Evolutionary conservation across 202 grass and related monocot genomes (phyloP), one percentile per base, ranked within the genome.

Genomic region (Schoenoplectus triqueter): DNA sequence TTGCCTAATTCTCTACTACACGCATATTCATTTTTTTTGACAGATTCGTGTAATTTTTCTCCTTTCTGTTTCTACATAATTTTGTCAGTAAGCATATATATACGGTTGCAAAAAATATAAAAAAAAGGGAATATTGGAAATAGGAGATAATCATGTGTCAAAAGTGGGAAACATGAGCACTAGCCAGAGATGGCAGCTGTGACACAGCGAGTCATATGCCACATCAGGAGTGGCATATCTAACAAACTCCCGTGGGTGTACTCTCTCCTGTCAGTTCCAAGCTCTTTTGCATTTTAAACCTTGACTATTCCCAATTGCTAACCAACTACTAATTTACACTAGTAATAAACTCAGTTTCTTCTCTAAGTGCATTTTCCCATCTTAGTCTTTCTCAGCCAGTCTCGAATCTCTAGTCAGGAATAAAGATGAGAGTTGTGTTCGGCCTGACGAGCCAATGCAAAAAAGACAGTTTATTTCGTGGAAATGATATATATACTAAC

Each of bases 241-340:
- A 82, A 86, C 87, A 86, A 86, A 89, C 77, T 89, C 84, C 78
- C 84, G 78, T 86, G 87, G 54, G 40, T 69, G 87, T 89, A 80
- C 64, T 55, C 73, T 82, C 80, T 68, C 17, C 40, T 82, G 80
- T 82, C 80, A 68, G 46, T 39, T 67, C 64, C 17, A 55, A 3
- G 3, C 6, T 41, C 68, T 31, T 69, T 31, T 82, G 17, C 46
- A 82, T 15, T 64, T 44, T 17, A 66, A 48, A 14, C n/a, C 80
- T 22, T 82, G 6, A n/a, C 49, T 31, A 67, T 82, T 19, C 14
- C 21, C 10, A 51, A 82, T 68, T 55, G 4, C 10, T 64, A 48
- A 64, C 21, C 10, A 47, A 41, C n/a, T 64, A 14, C 51, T 80
- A 20, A 18, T 85, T 46, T 14, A 6, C 2, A 21, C 31, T 31